phyloP scores from a whole-genome alignment of 176 grass and related monocot species.

The Thinopyrum elongatum region DNA sequence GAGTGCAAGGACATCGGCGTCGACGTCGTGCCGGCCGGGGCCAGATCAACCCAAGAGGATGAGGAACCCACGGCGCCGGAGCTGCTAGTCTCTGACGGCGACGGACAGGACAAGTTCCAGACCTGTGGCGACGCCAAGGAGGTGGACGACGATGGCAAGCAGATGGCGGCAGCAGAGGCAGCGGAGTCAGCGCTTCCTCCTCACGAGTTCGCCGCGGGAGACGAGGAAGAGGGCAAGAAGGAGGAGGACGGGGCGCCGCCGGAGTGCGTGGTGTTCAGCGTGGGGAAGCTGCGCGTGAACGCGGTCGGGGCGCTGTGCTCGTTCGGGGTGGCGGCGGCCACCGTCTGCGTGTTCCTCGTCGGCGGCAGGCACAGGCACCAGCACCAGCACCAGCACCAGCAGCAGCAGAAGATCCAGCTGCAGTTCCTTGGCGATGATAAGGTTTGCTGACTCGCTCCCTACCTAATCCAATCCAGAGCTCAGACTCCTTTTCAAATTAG shows the following conservation, averaged over 20 bases:
- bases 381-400: constrained; percentile 37
- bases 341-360: constrained; percentile 65
- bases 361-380: constrained; percentile 46
- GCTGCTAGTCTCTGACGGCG: not conserved
- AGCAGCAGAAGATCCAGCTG: constrained; percentile 74
- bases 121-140: not conserved
- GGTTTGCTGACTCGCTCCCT: constrained; percentile 21
- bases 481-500: not conserved
- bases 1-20: constrained; percentile 75
- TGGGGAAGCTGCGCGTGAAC: constrained; percentile 62
- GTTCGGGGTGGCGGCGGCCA: constrained; percentile 61
- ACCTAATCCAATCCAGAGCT: not conserved
- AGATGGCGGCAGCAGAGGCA: not conserved
- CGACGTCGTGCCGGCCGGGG: constrained; percentile 27
- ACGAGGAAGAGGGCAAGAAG: constrained; percentile 6
- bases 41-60: not conserved
- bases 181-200: not conserved
- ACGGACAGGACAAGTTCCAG: constrained; percentile 25
- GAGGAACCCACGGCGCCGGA: not conserved
- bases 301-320: constrained; percentile 83
- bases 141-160: not conserved
- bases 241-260: not conserved
- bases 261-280: constrained; percentile 46
- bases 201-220: not conserved
- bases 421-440: constrained; percentile 78